phyloP scores from a whole-genome alignment of 768 basidiomycete species.

The Cystobasidium tubakii region DNA sequence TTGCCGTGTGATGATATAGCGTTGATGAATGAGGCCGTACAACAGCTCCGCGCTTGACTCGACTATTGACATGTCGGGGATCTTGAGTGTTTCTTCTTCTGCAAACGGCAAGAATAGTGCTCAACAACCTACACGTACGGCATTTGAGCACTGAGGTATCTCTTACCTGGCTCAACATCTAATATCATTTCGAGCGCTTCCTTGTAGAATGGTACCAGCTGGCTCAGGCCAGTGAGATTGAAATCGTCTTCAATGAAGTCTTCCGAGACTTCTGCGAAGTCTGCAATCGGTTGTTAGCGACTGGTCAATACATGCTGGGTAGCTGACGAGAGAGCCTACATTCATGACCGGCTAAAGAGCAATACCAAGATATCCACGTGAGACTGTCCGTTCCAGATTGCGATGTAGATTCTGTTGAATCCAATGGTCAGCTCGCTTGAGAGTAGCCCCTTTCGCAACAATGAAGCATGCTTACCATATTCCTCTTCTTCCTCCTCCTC shows the following conservation, averaged over 20 bases:
- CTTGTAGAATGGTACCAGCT: slow-evolving; percentile 98
- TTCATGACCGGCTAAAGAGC: slow-evolving; percentile 62
- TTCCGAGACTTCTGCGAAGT: slow-evolving; percentile 46
- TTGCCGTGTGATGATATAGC: slow-evolving; percentile 89
- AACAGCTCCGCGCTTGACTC: slow-evolving; percentile 95
- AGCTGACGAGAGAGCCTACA: slow-evolving; percentile 35
- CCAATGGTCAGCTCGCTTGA: slow-evolving; percentile 4
- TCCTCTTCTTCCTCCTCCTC: slow-evolving; percentile 37
- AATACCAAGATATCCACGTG: slow-evolving; percentile 96
- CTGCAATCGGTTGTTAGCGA: not conserved
- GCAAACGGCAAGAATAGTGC: not conserved
- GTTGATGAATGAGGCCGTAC: slow-evolving; percentile 94
- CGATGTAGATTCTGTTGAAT: slow-evolving; percentile 18
- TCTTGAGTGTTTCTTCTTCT: slow-evolving; percentile 83
- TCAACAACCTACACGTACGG: not conserved
- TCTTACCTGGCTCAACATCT: slow-evolving; percentile 94
- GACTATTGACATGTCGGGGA: slow-evolving; percentile 96
- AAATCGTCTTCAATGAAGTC: slow-evolving; percentile 99
- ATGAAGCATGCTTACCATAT: not conserved
- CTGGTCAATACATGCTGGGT: not conserved
- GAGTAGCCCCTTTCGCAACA: slow-evolving; percentile 32
- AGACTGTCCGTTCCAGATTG: slow-evolving; percentile 50
- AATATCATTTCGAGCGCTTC: slow-evolving; percentile 99
- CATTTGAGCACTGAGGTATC: not conserved
- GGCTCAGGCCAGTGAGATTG: slow-evolving; percentile 91